Conservation (phyloP, 1,284 basidiomycete genomes). For the Heterobasidion annosum region DNA sequence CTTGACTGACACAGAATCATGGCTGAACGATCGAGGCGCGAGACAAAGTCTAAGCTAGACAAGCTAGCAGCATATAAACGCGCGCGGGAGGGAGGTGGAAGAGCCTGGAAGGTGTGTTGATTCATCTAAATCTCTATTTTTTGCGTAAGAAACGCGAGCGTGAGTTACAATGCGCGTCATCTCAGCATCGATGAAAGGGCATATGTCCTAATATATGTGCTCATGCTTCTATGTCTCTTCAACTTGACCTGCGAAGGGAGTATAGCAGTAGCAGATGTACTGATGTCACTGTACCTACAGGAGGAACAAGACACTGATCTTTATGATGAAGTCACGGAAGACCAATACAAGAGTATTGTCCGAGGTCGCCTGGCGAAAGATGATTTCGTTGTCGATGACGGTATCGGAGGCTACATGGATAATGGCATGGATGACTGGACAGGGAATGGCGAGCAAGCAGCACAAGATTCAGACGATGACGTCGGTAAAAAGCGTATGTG, state of each 20-base stretch:
- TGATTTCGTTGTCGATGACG: slow-evolving; percentile 96
- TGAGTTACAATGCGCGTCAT: neutral
- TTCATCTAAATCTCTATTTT: neutral
- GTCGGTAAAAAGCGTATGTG: slow-evolving; percentile 25
- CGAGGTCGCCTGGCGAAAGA: slow-evolving; percentile 80
- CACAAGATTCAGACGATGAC: slow-evolving; percentile 21
- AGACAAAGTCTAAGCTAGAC: slow-evolving; percentile 19
- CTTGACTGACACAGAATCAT: slow-evolving; percentile 8
- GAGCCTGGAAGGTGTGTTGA: slow-evolving; percentile 24
- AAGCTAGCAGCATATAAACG: slow-evolving; percentile 25
- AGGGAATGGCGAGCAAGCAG: slow-evolving; percentile 32
- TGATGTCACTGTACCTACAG: neutral
- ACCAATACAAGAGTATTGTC: slow-evolving; percentile 85
- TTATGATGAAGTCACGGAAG: slow-evolving; percentile 92
- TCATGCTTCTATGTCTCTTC: neutral
- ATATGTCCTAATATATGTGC: neutral
- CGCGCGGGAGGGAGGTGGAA: slow-evolving; percentile 25
- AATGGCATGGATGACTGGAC: slow-evolving; percentile 94
- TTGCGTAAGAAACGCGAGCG: neutral
- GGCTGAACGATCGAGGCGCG: slow-evolving; percentile 19
- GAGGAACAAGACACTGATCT: slow-evolving; percentile 60
- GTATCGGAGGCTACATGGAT: slow-evolving; percentile 88
- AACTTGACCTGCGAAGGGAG: neutral
- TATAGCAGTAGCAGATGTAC: neutral
- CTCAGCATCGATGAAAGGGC: neutral